These are phyloP conservation scores for Cyclocybe cylindracea DNA, from an alignment of 768 basidiomycete genomes.

Conservation along the genomic window DNA sequence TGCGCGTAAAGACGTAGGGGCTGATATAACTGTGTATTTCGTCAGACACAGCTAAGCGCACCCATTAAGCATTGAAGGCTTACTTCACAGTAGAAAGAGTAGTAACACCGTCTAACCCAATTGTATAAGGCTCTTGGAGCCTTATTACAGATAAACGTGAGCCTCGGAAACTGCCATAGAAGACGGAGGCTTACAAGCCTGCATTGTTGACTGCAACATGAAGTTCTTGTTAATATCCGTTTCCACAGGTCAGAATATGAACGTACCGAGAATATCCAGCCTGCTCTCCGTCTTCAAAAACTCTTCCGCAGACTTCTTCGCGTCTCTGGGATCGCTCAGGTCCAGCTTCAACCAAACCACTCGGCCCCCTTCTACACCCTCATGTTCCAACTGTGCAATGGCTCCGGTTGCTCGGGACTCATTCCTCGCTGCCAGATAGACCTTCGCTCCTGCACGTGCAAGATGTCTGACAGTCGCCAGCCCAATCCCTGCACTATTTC, in stretches of 20 bases:
- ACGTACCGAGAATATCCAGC: slow-evolving; percentile 18
- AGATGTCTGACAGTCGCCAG: slow-evolving; percentile 39
- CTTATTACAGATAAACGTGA: background rate
- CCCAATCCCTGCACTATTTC: slow-evolving; percentile 32
- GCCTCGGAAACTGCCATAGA: background rate
- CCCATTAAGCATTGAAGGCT: background rate
- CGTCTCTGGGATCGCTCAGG: slow-evolving; percentile 30
- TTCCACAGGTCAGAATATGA: background rate
- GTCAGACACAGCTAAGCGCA: background rate
- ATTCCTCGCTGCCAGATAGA: slow-evolving; percentile 24
- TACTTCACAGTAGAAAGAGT: slow-evolving; percentile 5
- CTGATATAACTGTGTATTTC: slow-evolving; percentile 39
- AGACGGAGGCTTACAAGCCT: slow-evolving; percentile 15
- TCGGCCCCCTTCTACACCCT: slow-evolving; percentile 30
- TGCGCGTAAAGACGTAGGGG: slow-evolving; percentile 46
- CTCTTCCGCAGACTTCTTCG: slow-evolving; percentile 37
- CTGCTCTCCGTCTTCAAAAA: slow-evolving; percentile 44
- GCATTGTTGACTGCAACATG: slow-evolving; percentile 25
- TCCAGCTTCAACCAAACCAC: slow-evolving; percentile 47
- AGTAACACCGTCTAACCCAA: slow-evolving; percentile 5
- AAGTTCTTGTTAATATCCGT: background rate
- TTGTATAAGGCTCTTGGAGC: background rate
- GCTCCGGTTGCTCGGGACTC: slow-evolving; percentile 23
- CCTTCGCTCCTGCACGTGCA: slow-evolving; percentile 25
- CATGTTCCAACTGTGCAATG: slow-evolving; percentile 20